A percentile compares a stretch with the other conserved stretches of the same genome.
Conservation (phyloP, 148 eudicot species). For the Chenopodium formosanum region DNA sequence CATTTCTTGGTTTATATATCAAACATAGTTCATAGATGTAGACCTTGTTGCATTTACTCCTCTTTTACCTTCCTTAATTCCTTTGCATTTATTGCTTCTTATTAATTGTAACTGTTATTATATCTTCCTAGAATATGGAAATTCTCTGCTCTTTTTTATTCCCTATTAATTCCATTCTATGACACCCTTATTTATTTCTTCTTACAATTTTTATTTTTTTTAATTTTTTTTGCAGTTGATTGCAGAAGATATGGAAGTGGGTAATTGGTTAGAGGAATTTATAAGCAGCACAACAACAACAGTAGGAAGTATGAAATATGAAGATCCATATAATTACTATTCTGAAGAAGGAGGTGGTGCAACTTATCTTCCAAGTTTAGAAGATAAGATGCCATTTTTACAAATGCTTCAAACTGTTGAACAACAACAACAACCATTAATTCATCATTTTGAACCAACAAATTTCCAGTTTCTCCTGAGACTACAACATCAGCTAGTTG, state of each 20-base stretch:
- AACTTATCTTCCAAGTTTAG: constrained; percentile 21
- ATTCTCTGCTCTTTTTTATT: constrained; percentile 13
- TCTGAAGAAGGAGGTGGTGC: constrained; percentile 4
- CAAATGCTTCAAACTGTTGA: constrained; percentile 45
- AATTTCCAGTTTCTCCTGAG: constrained; percentile 40
- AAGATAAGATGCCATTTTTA: constrained; percentile 47
- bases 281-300: constrained; percentile 10
- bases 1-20: no score
- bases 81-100: constrained; percentile 43
- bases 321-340: constrained; percentile 25
- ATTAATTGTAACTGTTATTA: background rate
- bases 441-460: constrained; percentile 30
- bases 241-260: constrained; percentile 34
- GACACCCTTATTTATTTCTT: constrained; percentile 15
- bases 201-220: background rate
- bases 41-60: constrained; percentile 43
- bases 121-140: constrained; percentile 30
- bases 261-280: constrained; percentile 34
- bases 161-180: constrained; percentile 18
- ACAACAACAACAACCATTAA: background rate
- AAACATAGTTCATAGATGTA: background rate
- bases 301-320: constrained; percentile 18
- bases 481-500: constrained; percentile 36
- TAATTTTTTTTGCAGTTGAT: constrained; percentile 27
- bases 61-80: background rate